These are phyloP conservation scores for Botrytis cinerea DNA, from an alignment of 2,329 filamentous ascomycete species.

Conservation along the genomic window DNA sequence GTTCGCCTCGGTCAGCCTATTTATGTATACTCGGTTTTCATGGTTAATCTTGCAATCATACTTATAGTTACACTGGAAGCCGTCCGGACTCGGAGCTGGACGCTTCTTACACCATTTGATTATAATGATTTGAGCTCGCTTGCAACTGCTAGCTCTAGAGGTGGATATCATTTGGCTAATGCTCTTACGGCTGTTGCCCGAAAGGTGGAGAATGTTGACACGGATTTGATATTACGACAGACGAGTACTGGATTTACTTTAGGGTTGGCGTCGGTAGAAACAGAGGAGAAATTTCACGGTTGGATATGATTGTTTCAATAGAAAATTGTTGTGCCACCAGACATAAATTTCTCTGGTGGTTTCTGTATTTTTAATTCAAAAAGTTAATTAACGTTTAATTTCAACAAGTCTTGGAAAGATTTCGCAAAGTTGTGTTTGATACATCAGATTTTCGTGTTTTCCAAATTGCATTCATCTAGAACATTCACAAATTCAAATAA, in stretches of 20 bases:
- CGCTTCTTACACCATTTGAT: not conserved
- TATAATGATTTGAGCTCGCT: not conserved
- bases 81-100: conserved; percentile 21
- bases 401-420: not conserved
- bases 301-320: not conserved
- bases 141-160: conserved; percentile 5
- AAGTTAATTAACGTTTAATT: not conserved
- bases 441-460: not conserved
- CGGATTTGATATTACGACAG: not conserved
- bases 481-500: not conserved
- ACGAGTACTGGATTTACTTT: not conserved
- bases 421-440: not conserved
- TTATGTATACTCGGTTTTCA: conserved; percentile 18
- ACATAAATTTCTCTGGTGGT: not conserved
- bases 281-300: not conserved
- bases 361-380: not conserved
- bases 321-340: too few relatives aligned
- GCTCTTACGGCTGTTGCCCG: not conserved
- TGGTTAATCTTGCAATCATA: conserved; percentile 17
- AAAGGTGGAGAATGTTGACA: not conserved
- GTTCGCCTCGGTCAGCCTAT: conserved; percentile 14
- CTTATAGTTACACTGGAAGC: conserved; percentile 21
- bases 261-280: not conserved
- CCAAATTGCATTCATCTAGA: not conserved
- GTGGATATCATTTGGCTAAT: not conserved